Evolutionary conservation across 352 stramenopile species (phyloP).

Genomic region (Pythium folliculosum): DNA sequence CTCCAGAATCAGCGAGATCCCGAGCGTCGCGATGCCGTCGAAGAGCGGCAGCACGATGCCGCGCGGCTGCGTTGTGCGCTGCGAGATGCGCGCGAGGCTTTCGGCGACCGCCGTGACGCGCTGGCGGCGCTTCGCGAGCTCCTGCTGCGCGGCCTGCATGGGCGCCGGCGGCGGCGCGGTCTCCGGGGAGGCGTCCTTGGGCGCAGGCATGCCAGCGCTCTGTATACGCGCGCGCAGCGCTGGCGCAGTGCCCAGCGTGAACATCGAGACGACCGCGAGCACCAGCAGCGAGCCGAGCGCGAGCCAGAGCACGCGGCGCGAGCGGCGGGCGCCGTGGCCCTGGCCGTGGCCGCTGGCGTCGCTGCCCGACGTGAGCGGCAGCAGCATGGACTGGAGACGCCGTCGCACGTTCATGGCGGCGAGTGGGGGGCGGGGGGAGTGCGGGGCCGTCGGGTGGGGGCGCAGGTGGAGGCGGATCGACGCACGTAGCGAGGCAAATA

Average conservation of each 20-base stretch:
- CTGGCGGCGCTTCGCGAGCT: conserved; percentile 1
- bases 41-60: conserved; percentile 71
- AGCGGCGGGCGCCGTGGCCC: neutral
- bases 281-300: conserved; percentile 17
- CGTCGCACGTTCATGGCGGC: conserved; percentile 3
- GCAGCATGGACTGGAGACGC: conserved; percentile 12
- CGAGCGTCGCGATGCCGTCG: conserved; percentile 56
- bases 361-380: neutral
- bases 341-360: neutral
- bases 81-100: conserved; percentile 16
- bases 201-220: neutral
- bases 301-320: conserved; percentile 14
- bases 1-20: conserved; percentile 66
- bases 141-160: neutral
- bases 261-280: conserved; percentile 18
- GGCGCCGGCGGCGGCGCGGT: neutral
- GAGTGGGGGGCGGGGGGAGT: too few relatives aligned
- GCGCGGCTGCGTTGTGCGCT: conserved; percentile 38
- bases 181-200: neutral
- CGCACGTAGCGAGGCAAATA: too few relatives aligned
- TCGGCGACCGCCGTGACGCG: conserved; percentile 12
- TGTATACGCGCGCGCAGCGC: neutral
- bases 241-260: conserved; percentile 5
- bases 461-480: too few relatives aligned
- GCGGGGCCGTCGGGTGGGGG: too few relatives aligned